Evolutionary conservation across 2,329 filamentous ascomycete genomes (phyloP).

Genomic region (Emericellopsis cladophorae): DNA sequence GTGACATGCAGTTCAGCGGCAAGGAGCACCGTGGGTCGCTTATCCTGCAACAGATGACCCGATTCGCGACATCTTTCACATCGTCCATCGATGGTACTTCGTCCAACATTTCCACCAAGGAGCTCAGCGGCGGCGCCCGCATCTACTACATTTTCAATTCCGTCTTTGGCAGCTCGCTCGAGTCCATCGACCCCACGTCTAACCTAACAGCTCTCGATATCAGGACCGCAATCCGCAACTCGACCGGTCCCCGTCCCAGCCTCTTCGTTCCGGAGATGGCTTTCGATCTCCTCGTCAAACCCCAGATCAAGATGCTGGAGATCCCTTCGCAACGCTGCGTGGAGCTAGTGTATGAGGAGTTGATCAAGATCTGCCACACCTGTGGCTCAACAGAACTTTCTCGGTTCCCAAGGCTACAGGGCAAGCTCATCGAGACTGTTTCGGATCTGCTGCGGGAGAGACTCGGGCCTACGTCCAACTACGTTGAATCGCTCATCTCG

Average conservation of each 20-base stretch:
- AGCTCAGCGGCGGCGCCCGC: slow-evolving; percentile 83
- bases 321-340: slow-evolving; percentile 92
- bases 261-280: slow-evolving; percentile 96
- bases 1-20: slow-evolving; percentile 93
- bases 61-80: slow-evolving; percentile 95
- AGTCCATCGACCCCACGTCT: slow-evolving; percentile 89
- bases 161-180: slow-evolving; percentile 90
- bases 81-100: slow-evolving; percentile 98
- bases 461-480: slow-evolving; percentile 75
- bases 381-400: slow-evolving; percentile 91
- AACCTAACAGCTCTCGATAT: slow-evolving; percentile 94
- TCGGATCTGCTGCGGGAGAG: slow-evolving; percentile 90
- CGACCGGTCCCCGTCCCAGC: slow-evolving; percentile 87
- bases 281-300: slow-evolving; percentile 94
- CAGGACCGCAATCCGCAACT: slow-evolving; percentile 93
- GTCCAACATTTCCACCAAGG: slow-evolving; percentile 96
- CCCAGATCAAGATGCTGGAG: slow-evolving; percentile 94
- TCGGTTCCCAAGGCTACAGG: slow-evolving; percentile 84
- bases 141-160: slow-evolving; percentile 99
- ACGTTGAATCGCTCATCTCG: slow-evolving; percentile 92
- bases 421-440: slow-evolving; percentile 94
- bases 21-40: slow-evolving; percentile 93
- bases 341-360: slow-evolving; percentile 93
- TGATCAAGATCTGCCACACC: slow-evolving; percentile 99
- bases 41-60: slow-evolving; percentile 94